phyloP scores from a whole-genome alignment of 371 early-diverging fungal genomes.

The Polyrhizophydium stewartii region DNA sequence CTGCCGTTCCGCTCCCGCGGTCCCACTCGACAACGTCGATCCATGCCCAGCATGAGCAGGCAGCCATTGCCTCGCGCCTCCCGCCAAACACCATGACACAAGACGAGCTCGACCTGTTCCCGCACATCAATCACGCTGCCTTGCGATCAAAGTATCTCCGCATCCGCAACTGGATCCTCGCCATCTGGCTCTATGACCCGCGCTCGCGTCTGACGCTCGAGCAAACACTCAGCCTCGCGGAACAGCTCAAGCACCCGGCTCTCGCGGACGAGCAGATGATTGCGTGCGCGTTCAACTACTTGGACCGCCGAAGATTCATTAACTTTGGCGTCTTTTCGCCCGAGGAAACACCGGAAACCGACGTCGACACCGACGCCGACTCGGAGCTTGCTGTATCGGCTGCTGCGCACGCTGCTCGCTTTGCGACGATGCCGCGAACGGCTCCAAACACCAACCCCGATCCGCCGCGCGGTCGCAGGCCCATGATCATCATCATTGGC shows the following conservation, averaged over 20 bases:
- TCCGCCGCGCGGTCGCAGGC: conserved; percentile 7
- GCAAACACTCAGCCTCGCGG: too few relatives aligned
- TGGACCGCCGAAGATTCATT: conserved; percentile 16
- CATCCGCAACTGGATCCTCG: conserved; percentile 2
- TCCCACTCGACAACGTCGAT: too few relatives aligned
- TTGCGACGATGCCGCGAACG: too few relatives aligned
- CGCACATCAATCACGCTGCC: neutral
- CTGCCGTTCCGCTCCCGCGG: too few relatives aligned
- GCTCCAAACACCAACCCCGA: neutral
- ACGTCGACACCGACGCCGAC: neutral
- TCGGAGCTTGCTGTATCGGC: too few relatives aligned
- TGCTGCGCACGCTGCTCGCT: too few relatives aligned
- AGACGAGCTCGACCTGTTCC: neutral
- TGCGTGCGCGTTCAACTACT: conserved; percentile 6
- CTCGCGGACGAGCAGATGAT: conserved; percentile 4
- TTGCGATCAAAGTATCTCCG: neutral
- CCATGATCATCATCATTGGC: conserved; percentile 11
- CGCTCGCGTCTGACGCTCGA: neutral
- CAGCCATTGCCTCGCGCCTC: neutral
- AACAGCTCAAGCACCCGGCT: neutral
- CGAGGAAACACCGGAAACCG: neutral
- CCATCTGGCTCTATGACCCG: neutral
- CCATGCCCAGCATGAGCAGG: neutral
- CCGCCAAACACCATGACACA: neutral
- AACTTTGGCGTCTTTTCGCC: conserved; percentile 12